These are phyloP conservation scores for Rosa multiflora DNA, from an alignment of 306 rosid genomes.

Conservation along the genomic window DNA sequence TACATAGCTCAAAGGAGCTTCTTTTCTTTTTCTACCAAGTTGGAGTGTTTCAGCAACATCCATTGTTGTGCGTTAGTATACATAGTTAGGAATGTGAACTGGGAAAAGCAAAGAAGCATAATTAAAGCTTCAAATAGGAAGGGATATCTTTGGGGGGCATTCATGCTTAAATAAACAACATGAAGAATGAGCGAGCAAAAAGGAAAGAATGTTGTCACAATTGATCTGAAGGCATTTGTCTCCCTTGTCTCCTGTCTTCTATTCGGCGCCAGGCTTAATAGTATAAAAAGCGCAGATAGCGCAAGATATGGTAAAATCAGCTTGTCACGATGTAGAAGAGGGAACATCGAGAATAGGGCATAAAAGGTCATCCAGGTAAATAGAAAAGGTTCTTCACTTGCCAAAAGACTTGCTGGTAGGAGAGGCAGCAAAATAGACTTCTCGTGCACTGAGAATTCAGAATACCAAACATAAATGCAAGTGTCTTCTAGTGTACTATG, in stretches of 20 bases:
- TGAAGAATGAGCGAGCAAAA: constrained; percentile 58
- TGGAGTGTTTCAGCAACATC: constrained; percentile 47
- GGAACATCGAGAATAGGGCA: constrained; percentile 84
- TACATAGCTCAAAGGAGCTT: constrained; percentile 37
- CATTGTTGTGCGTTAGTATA: constrained; percentile 69
- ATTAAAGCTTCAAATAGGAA: constrained; percentile 84
- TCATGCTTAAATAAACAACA: constrained; percentile 61
- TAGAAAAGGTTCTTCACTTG: constrained; percentile 72
- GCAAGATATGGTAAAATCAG: constrained; percentile 67
- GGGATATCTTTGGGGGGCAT: constrained; percentile 72
- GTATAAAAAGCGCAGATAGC: constrained; percentile 49
- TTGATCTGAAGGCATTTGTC: constrained; percentile 28
- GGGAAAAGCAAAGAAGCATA: constrained; percentile 85
- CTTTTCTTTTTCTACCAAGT: constrained; percentile 51
- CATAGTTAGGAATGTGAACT: constrained; percentile 62
- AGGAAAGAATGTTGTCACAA: constrained; percentile 26
- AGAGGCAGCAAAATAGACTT: constrained; percentile 89
- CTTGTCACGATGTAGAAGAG: constrained; percentile 65
- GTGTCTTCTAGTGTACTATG: neutral
- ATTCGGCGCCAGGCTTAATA: constrained; percentile 40
- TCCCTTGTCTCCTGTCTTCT: constrained; percentile 29
- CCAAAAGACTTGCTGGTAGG: constrained; percentile 83
- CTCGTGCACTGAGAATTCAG: constrained; percentile 70
- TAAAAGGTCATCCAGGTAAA: constrained; percentile 51
- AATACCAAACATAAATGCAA: constrained; percentile 14